Evolutionary conservation across 352 stramenopile genomes (phyloP), one percentile per base, ranked within the genome.

Genomic region (Phytophthora pisi): DNA sequence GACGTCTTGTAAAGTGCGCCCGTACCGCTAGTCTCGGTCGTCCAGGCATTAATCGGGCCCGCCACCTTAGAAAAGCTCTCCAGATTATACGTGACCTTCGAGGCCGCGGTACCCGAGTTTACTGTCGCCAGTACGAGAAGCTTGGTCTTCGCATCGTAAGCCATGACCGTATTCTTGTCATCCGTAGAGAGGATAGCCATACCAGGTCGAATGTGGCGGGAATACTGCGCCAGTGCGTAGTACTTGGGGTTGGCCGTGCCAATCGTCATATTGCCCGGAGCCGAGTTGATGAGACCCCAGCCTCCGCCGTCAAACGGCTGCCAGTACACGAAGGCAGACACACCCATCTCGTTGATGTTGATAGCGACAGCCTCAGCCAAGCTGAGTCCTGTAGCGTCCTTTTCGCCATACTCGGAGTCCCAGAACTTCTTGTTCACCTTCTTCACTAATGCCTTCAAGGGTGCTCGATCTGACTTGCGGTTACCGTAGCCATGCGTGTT

Each of bases 301-400:
- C 68, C 74, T 16, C 69, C 75, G 24, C 72, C 74, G 52, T 86
- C 72, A 10, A 83, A 65, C 11, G 64, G 68, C 51, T 86, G 75
- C 78, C 78, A 86, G 68, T 86, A 86, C 47, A 86, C 75, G 51
- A 86, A 86, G 3, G 75, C 78, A 2, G 69, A 75, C n/a, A 80
- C 78, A 7, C 70, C 63, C 61, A 83, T 75, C 34, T 84, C 64
- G 61, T 86, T 86, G 51, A 86, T 78, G 47, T 86, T 77, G 18
- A 79, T 72, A 0, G 63, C 75, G 46, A 86, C 77, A 2, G 75
- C 79, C 65, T 83, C 72, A 45, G 70, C 78, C 53, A 86, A 70
- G 36, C 56, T 84, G 8, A 83, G 49, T 13, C 75, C 78, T 5
- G 69, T 69, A 15, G 52, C 75, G 50, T 86, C 78, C 30, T 60